Evolutionary conservation across 768 basidiomycete species (phyloP), one percentile per base, ranked within the genome.

Genomic region (Pleurotus tuoliensis): DNA sequence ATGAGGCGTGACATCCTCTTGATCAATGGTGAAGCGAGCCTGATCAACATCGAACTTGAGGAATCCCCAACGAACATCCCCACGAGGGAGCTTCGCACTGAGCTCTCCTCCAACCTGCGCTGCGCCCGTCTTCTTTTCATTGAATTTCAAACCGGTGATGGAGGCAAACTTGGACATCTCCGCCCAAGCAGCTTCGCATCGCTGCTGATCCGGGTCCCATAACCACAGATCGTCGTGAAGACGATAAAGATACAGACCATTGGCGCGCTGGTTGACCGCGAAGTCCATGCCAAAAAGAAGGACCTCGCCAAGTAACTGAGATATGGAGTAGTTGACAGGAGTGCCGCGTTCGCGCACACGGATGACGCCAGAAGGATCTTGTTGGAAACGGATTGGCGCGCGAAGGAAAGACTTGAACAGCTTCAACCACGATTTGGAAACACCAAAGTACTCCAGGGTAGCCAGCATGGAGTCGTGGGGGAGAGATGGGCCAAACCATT

Each of bases 211-310:
- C 0, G 70, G 59, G 47, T 74, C 69, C 73, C 72, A 77, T 15
- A 78, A 58, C 76, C 76, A 79, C 5, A 79, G 62, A 52, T 80
- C 77, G 52, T 79, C 76, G 60, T 79, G 75, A 63, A 78, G 73
- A 50, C 76, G 67, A 50, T 78, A 72, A 13, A 80, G 68, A 61
- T 68, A 75, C 9, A 80, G 59, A 3, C 76, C 76, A 18, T 71
- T 55, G 1, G 76, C 71, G 30, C 62, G 63, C 50, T 76, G 78
- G 48, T 78, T 79, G 56, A 78, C 75, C 6, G 77, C 76, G 56
- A 75, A 76, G 61, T 80, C 78, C 76, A 80, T 76, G 16, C 66
- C 68, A 59, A 77, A 79, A 38, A 78, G 53, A 12, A 78, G 54
- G 2, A 64, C 66, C 58, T 80, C 78, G 6, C 76, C 77, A 52